phyloP scores from a whole-genome alignment of 2,329 filamentous ascomycete species.

The Alternaria novae-zelandiae region DNA sequence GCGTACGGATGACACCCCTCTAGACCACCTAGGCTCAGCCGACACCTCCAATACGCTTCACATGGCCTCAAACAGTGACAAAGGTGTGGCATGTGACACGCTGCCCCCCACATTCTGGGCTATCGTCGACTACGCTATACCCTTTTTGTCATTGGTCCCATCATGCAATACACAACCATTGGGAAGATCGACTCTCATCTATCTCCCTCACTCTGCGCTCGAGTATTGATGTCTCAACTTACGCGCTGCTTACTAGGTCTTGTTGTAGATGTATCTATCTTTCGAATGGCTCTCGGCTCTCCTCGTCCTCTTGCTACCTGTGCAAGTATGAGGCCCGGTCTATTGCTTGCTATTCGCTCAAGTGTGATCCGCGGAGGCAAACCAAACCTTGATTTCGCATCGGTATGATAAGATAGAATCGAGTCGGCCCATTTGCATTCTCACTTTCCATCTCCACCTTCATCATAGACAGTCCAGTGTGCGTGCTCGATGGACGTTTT shows the following conservation, averaged over 20 bases:
- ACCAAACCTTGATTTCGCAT: not conserved
- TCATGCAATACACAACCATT: conserved; percentile 8
- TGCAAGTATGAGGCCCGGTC: not conserved
- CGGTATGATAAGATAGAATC: not conserved
- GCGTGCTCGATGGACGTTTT: not conserved
- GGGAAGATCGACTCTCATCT: not conserved
- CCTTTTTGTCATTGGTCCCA: conserved; percentile 5
- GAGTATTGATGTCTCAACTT: not conserved
- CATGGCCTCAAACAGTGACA: conserved; percentile 24
- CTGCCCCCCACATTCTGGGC: conserved; percentile 26
- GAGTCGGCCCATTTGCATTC: not conserved
- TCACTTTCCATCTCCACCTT: not conserved
- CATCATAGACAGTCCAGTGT: not conserved
- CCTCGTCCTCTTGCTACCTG: not conserved
- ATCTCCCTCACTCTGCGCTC: not conserved
- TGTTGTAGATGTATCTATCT: not conserved
- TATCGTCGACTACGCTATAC: conserved; percentile 7
- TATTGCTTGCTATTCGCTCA: not conserved
- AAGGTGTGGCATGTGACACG: conserved; percentile 29
- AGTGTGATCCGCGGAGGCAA: not conserved
- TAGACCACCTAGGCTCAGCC: conserved; percentile 20
- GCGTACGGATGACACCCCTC: conserved; percentile 30
- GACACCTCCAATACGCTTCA: conserved; percentile 14
- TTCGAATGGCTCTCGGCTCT: not conserved
- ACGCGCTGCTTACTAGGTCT: not conserved